Evolutionary conservation across 345 rosid genomes (phyloP).

Genomic region (Eucalyptus guilfoylei): DNA sequence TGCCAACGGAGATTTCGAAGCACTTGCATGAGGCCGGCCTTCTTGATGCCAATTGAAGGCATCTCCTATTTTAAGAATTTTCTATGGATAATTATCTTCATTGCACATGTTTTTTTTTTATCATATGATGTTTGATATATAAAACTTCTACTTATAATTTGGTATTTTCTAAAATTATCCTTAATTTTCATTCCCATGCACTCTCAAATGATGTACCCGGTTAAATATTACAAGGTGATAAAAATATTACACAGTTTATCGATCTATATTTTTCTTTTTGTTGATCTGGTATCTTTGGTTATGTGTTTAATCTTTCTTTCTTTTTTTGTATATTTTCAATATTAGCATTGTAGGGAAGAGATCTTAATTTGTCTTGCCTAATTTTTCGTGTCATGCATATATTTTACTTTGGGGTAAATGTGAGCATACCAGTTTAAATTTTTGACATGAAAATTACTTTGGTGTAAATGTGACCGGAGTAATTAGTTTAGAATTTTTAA

Average conservation of each 20-base stretch:
- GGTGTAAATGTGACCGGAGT: background rate
- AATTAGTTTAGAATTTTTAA: background rate
- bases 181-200: background rate
- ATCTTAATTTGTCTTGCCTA: background rate
- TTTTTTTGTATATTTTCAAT: background rate
- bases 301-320: background rate
- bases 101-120: no score
- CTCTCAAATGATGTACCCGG: background rate
- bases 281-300: accelerated
- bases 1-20: background rate
- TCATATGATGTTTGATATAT: no score
- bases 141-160: no score
- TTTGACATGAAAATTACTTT: background rate
- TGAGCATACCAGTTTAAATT: accelerated
- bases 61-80: background rate
- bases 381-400: background rate
- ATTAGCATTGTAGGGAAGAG: background rate
- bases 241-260: background rate
- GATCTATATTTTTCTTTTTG: background rate
- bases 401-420: background rate
- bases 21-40: background rate
- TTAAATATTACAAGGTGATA: background rate
- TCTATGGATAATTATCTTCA: background rate
- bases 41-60: background rate
- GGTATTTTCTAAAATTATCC: background rate